phyloP scores from a whole-genome alignment of 2,329 filamentous ascomycete species.

The Elsinoe fawcettii region DNA sequence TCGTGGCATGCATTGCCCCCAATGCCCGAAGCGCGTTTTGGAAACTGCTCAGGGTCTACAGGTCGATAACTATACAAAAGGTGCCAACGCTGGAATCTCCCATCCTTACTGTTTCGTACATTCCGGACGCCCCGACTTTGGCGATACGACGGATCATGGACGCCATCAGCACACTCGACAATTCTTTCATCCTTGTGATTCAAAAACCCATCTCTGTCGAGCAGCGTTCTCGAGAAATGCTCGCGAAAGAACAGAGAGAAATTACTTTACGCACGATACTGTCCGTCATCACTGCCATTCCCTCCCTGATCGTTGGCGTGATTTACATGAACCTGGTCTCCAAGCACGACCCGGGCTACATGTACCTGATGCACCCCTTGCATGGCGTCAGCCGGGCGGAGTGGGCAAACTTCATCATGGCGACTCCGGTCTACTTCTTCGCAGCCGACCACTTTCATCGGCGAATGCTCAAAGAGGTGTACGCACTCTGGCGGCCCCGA shows the following conservation, averaged over 20 bases:
- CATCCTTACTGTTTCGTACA: too few species aligned
- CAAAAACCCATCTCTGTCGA: conserved; percentile 77
- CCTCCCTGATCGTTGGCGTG: conserved; percentile 79
- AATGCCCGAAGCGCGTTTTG: too few species aligned
- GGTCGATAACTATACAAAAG: too few species aligned
- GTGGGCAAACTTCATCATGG: conserved; percentile 70
- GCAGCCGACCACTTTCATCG: conserved; percentile 79
- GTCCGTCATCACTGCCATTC: conserved; percentile 62
- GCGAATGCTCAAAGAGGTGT: conserved; percentile 70
- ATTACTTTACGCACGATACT: conserved; percentile 64
- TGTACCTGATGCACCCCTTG: conserved; percentile 58
- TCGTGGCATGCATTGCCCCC: too few species aligned
- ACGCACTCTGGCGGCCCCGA: conserved; percentile 65
- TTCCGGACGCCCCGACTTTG: too few species aligned
- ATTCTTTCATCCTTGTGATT: too few species aligned
- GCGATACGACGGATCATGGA: too few species aligned
- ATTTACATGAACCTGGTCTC: conserved; percentile 81
- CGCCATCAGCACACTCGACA: too few species aligned
- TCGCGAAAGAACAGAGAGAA: conserved; percentile 58
- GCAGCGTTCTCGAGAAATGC: conserved; percentile 67
- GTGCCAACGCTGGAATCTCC: too few species aligned
- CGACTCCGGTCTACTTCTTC: conserved; percentile 81
- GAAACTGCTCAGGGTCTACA: too few species aligned
- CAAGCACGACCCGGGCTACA: conserved; percentile 48
- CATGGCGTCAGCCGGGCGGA: conserved; percentile 61